A percentile compares a stretch with the other conserved stretches of the same genome.
Evolutionary conservation across 352 stramenopile species (phyloP).

Genomic region (Globisporangium abappressorium): DNA sequence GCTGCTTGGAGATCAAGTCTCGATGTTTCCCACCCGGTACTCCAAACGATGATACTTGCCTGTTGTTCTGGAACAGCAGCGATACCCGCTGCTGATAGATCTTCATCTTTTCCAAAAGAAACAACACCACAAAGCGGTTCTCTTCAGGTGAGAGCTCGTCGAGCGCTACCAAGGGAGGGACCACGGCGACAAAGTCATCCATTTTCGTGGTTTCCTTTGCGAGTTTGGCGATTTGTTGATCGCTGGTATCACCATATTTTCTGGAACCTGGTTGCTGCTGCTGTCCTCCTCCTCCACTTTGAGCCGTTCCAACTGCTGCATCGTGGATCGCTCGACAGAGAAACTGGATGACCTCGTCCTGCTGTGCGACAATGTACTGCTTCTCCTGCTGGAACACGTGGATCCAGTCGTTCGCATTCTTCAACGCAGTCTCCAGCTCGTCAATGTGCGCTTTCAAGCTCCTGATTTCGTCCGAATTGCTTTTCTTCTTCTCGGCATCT

Average conservation of each 20-base stretch:
- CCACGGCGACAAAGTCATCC: conserved; percentile 28
- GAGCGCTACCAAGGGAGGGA: conserved; percentile 32
- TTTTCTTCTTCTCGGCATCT: conserved; percentile 16
- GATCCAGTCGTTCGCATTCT: conserved; percentile 45
- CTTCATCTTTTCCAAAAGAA: conserved; percentile 67
- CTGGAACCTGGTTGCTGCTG: neutral
- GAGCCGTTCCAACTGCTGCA: conserved; percentile 17
- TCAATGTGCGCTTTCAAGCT: conserved; percentile 16
- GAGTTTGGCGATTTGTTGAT: conserved; percentile 16
- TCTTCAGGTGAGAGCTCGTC: conserved; percentile 54
- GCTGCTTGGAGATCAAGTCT: conserved; percentile 43
- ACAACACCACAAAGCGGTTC: conserved; percentile 40
- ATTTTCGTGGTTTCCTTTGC: conserved; percentile 35
- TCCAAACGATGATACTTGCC: neutral
- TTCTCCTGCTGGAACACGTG: conserved; percentile 49
- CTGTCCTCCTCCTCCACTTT: neutral
- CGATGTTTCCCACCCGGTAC: conserved; percentile 2
- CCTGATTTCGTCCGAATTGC: conserved; percentile 11
- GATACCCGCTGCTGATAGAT: conserved; percentile 55
- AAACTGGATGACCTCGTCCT: conserved; percentile 70
- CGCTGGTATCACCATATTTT: conserved; percentile 1
- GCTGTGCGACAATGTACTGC: conserved; percentile 53
- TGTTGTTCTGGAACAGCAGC: conserved; percentile 28
- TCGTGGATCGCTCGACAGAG: conserved; percentile 40
- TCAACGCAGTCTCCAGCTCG: conserved; percentile 29